Conservation (phyloP, 179 eudicot genomes). For the Spergularia azorica region DNA sequence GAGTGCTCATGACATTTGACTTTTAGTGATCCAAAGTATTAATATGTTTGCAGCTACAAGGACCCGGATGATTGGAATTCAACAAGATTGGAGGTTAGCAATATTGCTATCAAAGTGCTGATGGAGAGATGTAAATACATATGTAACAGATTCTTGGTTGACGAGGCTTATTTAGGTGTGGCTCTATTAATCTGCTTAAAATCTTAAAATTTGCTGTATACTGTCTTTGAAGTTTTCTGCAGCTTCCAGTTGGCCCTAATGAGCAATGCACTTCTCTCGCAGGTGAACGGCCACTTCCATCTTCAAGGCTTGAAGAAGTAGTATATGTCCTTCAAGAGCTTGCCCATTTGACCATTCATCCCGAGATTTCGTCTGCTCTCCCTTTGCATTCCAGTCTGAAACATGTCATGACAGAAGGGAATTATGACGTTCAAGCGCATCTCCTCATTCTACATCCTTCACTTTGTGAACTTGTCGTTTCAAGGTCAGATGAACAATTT, state of each 20-base stretch:
- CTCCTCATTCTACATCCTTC: conserved; percentile 81
- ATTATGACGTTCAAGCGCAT: conserved; percentile 53
- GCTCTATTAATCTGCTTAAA: not conserved
- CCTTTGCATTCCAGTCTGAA: conserved; percentile 63
- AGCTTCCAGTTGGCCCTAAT: conserved; percentile 10
- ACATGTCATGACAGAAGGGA: conserved; percentile 41
- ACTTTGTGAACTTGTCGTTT: conserved; percentile 83
- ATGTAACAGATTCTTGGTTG: conserved; percentile 65
- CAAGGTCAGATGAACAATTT: conserved; percentile 58
- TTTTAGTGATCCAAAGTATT: not conserved
- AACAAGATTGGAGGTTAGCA: conserved; percentile 69
- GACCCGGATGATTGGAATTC: conserved; percentile 50
- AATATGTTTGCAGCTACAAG: conserved; percentile 46
- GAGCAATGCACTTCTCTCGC: conserved; percentile 25
- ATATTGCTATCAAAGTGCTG: conserved; percentile 63
- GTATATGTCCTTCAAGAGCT: conserved; percentile 76
- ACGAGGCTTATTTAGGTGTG: conserved; percentile 78
- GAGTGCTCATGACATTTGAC: not conserved
- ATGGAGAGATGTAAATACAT: conserved; percentile 86
- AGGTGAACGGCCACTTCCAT: conserved; percentile 78
- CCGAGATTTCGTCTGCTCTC: conserved; percentile 63
- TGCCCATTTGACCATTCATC: conserved; percentile 62
- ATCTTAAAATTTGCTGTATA: conserved; percentile 4
- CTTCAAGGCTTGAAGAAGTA: conserved; percentile 84
- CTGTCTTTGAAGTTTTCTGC: not conserved